Evolutionary conservation across 495 filamentous ascomycete species (phyloP).

Genomic region (Penicillium simplicissimum): DNA sequence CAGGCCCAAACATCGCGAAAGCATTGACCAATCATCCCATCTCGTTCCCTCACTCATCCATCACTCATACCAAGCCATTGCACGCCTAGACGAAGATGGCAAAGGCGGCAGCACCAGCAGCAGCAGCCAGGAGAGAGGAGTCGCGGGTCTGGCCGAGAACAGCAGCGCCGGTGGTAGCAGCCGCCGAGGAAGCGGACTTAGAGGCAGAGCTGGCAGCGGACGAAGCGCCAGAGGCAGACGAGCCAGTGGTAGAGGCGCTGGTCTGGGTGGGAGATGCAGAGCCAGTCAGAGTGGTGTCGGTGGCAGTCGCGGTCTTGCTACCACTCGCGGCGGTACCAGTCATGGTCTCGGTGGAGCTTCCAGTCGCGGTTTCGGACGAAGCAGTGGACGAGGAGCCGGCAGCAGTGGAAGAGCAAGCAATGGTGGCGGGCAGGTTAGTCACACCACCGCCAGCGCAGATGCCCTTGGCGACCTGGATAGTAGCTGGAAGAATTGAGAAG

Average conservation of each 20-base stretch:
- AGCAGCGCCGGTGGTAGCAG: conserved; percentile 42
- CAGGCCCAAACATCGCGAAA: background rate
- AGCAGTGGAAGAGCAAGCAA: conserved; percentile 34
- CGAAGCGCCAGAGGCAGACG: conserved; percentile 10
- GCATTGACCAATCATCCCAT: background rate
- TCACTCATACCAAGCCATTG: background rate
- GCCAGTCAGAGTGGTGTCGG: conserved; percentile 13
- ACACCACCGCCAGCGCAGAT: conserved; percentile 51
- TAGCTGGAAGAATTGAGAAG: conserved; percentile 34
- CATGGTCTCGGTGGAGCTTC: conserved; percentile 17
- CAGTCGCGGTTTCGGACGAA: conserved; percentile 21
- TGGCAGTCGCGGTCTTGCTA: conserved; percentile 13
- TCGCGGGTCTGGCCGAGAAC: conserved; percentile 44
- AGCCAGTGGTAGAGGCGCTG: conserved; percentile 5
- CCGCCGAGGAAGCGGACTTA: conserved; percentile 19
- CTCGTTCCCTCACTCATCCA: background rate
- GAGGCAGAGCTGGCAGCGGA: background rate
- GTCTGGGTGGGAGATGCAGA: conserved; percentile 13
- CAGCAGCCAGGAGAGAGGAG: conserved; percentile 34
- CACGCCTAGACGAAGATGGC: conserved; percentile 34
- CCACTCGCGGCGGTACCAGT: no score
- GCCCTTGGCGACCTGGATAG: conserved; percentile 47
- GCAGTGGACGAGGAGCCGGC: conserved; percentile 20
- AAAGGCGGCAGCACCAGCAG: conserved; percentile 36
- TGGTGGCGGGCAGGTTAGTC: conserved; percentile 38